Evolutionary conservation across 768 basidiomycete genomes (phyloP).

Genomic region (Harrya chromipes): DNA sequence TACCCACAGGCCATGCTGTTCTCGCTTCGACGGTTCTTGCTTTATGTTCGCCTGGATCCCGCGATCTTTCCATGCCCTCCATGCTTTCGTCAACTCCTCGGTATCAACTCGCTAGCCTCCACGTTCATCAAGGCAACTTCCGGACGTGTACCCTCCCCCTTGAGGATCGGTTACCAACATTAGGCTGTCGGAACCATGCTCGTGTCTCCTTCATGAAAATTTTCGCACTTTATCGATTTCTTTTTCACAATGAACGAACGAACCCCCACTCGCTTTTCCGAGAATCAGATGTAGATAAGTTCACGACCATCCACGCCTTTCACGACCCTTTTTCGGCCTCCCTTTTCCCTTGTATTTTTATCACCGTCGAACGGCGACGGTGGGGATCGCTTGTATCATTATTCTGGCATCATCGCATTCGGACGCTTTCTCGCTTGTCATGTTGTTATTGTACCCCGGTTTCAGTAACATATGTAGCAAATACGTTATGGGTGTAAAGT

Average conservation of each 20-base stretch:
- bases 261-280: slow-evolving; percentile 3
- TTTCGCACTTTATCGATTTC: slow-evolving; percentile 3
- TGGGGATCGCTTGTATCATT: slow-evolving; percentile 32
- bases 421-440: slow-evolving; percentile 21
- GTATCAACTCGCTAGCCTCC: slow-evolving; percentile 7
- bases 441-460: slow-evolving; percentile 23
- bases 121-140: slow-evolving; percentile 14
- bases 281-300: slow-evolving; percentile 14
- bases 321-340: slow-evolving; percentile 13
- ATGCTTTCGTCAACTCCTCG: slow-evolving; percentile 27
- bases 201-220: slow-evolving; percentile 7
- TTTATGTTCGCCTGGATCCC: slow-evolving; percentile 20
- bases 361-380: slow-evolving; percentile 19
- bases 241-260: not conserved
- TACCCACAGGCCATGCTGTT: slow-evolving; percentile 20
- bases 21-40: slow-evolving; percentile 15
- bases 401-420: slow-evolving; percentile 31
- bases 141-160: slow-evolving; percentile 5
- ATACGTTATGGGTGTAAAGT: slow-evolving; percentile 38
- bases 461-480: slow-evolving; percentile 32
- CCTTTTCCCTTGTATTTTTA: slow-evolving; percentile 26
- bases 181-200: not conserved
- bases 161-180: slow-evolving; percentile 1
- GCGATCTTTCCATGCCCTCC: slow-evolving; percentile 17
- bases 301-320: slow-evolving; percentile 24